These are phyloP conservation scores for Nymphaea colorata DNA, from an alignment of 164 flowering plant genomes.

Conservation along the genomic window DNA sequence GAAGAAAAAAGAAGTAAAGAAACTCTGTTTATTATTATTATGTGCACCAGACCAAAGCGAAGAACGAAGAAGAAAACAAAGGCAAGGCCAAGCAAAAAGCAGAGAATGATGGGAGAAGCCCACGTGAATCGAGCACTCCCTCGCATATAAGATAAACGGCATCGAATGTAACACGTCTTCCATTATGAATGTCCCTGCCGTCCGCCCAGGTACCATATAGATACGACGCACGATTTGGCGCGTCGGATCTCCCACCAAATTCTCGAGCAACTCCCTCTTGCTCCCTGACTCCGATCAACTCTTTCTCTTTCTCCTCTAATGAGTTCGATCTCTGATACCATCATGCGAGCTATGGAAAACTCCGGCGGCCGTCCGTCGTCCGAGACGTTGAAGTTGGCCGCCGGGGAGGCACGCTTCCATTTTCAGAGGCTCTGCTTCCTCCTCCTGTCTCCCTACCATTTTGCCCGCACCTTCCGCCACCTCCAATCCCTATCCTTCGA, in stretches of 20 bases:
- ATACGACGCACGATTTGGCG: background rate
- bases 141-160: background rate
- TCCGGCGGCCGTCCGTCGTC: slow-evolving; percentile 39
- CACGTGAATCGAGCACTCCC: background rate
- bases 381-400: slow-evolving; percentile 29
- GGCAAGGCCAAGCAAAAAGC: background rate
- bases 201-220: background rate
- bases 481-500: slow-evolving; percentile 65
- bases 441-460: slow-evolving; percentile 49
- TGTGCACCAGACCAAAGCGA: background rate
- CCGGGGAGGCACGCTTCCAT: slow-evolving; percentile 34
- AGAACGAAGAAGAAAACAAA: background rate
- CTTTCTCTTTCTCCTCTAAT: background rate
- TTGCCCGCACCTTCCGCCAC: slow-evolving; percentile 52
- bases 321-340: slow-evolving; percentile 3
- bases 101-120: background rate
- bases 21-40: background rate
- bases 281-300: background rate
- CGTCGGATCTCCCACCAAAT: background rate
- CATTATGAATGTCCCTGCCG: background rate
- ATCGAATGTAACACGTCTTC: background rate
- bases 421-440: slow-evolving; percentile 46
- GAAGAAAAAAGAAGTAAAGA: background rate
- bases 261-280: background rate
- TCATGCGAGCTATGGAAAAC: slow-evolving; percentile 52